Percentiles rank a stretch among this genome's conserved stretches.
Evolutionary conservation across 768 basidiomycete genomes (phyloP).

Genomic region (Suillus subalutaceus): DNA sequence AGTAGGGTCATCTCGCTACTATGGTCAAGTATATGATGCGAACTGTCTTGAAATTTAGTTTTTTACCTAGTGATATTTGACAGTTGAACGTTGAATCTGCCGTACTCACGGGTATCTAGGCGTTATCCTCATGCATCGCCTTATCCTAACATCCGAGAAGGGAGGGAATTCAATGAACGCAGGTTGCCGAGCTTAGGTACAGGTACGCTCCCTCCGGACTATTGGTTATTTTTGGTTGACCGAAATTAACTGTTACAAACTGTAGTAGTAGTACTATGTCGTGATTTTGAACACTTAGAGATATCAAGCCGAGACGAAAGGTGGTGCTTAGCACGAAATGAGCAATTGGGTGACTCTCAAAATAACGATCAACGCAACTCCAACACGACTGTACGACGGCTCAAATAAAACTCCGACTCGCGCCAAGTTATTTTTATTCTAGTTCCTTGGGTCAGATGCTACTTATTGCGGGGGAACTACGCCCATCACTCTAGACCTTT

Average conservation of each 20-base stretch:
- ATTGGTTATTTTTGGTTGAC: slow-evolving; percentile 15
- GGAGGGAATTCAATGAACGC: slow-evolving; percentile 6
- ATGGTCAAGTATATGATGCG: neutral
- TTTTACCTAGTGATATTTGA: neutral
- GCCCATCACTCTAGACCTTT: too few relatives aligned
- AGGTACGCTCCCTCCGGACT: slow-evolving; percentile 8
- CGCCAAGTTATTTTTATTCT: neutral
- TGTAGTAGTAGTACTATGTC: neutral
- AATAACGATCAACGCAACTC: neutral
- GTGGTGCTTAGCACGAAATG: neutral
- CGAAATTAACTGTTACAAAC: slow-evolving; percentile 13
- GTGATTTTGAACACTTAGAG: neutral
- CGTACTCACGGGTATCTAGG: neutral
- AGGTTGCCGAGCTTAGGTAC: slow-evolving; percentile 10
- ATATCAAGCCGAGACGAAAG: neutral
- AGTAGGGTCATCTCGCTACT: neutral
- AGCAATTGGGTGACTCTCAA: neutral
- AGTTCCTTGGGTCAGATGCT: neutral
- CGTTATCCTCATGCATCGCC: neutral
- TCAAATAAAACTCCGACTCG: slow-evolving; percentile 1
- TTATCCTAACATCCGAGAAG: slow-evolving; percentile 8
- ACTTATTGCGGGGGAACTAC: neutral
- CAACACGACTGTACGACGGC: neutral
- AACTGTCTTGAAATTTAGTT: neutral
- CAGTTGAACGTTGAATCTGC: neutral